A percentile compares a stretch with the other conserved stretches of the same genome.
Conservation (phyloP, 2,329 filamentous ascomycete genomes). For the Alternaria panax region DNA sequence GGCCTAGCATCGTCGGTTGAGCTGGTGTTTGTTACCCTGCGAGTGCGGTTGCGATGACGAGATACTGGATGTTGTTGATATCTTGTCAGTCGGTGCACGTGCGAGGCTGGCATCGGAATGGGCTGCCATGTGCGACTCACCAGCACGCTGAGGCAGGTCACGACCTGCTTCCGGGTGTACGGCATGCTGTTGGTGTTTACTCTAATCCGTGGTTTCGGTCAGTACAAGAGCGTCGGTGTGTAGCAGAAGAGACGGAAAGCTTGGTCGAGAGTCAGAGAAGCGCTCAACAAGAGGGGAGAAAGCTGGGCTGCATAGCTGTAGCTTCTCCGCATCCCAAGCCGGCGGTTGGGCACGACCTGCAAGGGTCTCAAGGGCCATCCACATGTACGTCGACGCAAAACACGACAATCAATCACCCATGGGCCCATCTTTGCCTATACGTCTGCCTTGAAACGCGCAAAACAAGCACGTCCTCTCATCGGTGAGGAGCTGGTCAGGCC, state of each 20-base stretch:
- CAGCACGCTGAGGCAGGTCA: conserved; percentile 49
- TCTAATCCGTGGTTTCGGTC: neutral
- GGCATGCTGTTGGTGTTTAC: conserved; percentile 33
- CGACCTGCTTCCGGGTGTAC: conserved; percentile 49
- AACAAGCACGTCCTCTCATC: neutral
- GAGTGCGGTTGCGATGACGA: conserved; percentile 51
- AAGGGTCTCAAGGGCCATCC: conserved; percentile 2
- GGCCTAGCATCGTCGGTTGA: neutral
- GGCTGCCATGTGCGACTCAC: conserved; percentile 32
- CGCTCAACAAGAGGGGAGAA: neutral
- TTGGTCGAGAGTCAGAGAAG: neutral
- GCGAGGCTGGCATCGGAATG: neutral
- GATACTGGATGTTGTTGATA: conserved; percentile 45
- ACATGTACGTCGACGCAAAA: neutral
- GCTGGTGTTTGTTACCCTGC: conserved; percentile 38
- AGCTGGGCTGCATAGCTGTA: conserved; percentile 3
- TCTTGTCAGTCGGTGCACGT: neutral
- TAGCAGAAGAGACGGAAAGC: neutral
- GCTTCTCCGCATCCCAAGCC: conserved; percentile 11
- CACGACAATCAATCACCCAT: neutral
- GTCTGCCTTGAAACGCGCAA: neutral
- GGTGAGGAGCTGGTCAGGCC: neutral
- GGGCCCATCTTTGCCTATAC: conserved; percentile 3
- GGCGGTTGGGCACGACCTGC: conserved; percentile 5
- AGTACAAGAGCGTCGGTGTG: neutral